phyloP scores from a whole-genome alignment of 2,329 filamentous ascomycete species.

The Penicillium sp. region DNA sequence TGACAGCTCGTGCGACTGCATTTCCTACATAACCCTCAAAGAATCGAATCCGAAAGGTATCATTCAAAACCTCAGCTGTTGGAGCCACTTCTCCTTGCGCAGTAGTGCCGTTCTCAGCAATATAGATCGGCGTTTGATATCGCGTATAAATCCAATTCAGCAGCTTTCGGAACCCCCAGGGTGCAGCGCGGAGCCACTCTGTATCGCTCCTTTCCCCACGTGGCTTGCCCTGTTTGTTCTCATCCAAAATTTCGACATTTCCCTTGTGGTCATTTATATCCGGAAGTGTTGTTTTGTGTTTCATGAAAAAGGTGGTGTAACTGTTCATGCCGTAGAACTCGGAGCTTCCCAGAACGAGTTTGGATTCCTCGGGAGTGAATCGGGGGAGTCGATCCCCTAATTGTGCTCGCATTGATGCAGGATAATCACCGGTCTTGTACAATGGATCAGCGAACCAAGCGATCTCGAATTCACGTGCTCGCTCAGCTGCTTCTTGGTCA shows the following conservation, averaged over 20 bases:
- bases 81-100: conserved; percentile 77
- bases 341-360: conserved; percentile 74
- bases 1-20: conserved; percentile 59
- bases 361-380: conserved; percentile 71
- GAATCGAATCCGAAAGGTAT: conserved; percentile 76
- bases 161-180: conserved; percentile 72
- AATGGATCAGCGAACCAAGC: conserved; percentile 82
- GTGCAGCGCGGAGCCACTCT: conserved; percentile 74
- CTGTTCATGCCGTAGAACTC: conserved; percentile 91
- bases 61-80: conserved; percentile 68
- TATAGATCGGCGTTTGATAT: conserved; percentile 75
- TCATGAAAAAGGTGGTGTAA: conserved; percentile 82
- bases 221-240: conserved; percentile 68
- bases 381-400: conserved; percentile 74
- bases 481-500: conserved; percentile 72
- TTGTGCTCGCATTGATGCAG: conserved; percentile 76
- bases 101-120: conserved; percentile 83
- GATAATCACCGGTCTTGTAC: conserved; percentile 74
- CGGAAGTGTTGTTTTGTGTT: conserved; percentile 62
- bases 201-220: conserved; percentile 80
- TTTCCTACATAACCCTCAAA: conserved; percentile 74
- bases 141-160: conserved; percentile 73
- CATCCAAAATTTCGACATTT: conserved; percentile 70
- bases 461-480: conserved; percentile 81
- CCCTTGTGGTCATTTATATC: conserved; percentile 69